Evolutionary conservation across 164 flowering plant genomes (phyloP).

Genomic region (Stephania yunnanensis): DNA sequence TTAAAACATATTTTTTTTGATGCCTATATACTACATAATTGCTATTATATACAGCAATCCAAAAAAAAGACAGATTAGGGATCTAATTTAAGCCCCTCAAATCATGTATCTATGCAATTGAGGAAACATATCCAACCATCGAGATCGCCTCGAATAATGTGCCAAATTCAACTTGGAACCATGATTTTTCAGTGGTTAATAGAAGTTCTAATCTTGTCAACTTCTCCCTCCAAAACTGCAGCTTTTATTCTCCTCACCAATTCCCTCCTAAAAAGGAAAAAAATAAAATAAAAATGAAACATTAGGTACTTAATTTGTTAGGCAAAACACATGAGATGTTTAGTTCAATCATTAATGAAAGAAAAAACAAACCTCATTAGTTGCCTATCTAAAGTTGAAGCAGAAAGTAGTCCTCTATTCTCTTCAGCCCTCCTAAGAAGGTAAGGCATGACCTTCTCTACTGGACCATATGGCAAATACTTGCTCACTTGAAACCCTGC

Average conservation of each 20-base stretch:
- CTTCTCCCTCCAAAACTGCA: slow-evolving; percentile 13
- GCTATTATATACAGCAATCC: too few species aligned
- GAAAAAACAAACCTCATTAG: slow-evolving; percentile 51
- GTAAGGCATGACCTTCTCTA: slow-evolving; percentile 77
- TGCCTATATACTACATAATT: too few species aligned
- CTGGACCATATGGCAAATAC: slow-evolving; percentile 82
- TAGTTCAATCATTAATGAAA: not conserved
- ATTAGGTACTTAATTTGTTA: not conserved
- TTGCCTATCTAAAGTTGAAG: slow-evolving; percentile 53
- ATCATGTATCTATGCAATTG: not conserved
- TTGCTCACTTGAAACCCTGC: slow-evolving; percentile 92
- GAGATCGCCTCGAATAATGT: not conserved
- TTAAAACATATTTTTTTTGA: too few species aligned
- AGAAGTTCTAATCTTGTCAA: not conserved
- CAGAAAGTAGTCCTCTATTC: slow-evolving; percentile 69
- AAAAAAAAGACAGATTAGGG: not conserved
- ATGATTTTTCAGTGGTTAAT: not conserved
- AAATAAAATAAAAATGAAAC: not conserved
- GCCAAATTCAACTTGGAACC: not conserved
- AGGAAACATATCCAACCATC: not conserved
- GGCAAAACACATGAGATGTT: not conserved
- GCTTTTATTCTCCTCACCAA: slow-evolving; percentile 44
- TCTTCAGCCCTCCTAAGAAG: slow-evolving; percentile 91
- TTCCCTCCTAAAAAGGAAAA: slow-evolving; percentile 38
- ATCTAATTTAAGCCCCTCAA: not conserved